Base-by-base conservation (phyloP, 1,284 basidiomycete genomes). In the Gastroboletus turbinatus region DNA sequence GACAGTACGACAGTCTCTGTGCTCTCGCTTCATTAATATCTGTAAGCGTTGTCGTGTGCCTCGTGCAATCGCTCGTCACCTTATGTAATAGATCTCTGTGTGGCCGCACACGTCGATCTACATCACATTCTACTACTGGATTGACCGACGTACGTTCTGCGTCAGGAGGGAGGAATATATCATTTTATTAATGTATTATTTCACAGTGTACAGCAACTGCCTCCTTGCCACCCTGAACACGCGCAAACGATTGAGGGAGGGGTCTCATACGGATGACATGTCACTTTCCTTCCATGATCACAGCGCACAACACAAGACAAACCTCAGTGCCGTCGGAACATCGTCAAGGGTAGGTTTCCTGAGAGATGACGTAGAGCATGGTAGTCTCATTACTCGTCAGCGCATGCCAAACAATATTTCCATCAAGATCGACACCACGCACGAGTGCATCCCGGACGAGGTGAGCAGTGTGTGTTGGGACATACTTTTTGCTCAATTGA, bases 151-250 rank as follows among this genome's bases (percentile, higher is more conserved):
- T 76, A 59, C 58, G 75, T 65, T 30, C 48, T 11, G 4, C 14
- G 9, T 29, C 23, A 5, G 9, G 14, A 47, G 19, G 5, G 5
- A 6, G 13, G 2, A 2, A 39, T n/a, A n/a, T n/a, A n/a, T n/a
- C n/a, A n/a, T n/a, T 5, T 39, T 32, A 23, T 13, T 5, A 13
- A 52, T 8, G 5, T 4, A 17, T 27, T 21, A 8, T 5, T 33
- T 53, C 3, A 33, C 38, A 76, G 75, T 81, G 7, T 80, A 81
- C 60, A 71, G 73, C 13, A 81, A 80, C 62, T 76, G 78, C 8
- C 67, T 80, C n/a, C 70, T 80, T 29, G 76, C 77, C 5, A 78
- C 76, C 7, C 72, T 80, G 38, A 80, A 80, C 60, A 76, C 75
- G 7, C 76, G 78, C 23, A 68, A 68, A 39, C 33, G 40, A 17